These are phyloP conservation scores for Hymenoscyphus fraxineus DNA, from an alignment of 2,329 filamentous ascomycete genomes.

Conservation along the genomic window DNA sequence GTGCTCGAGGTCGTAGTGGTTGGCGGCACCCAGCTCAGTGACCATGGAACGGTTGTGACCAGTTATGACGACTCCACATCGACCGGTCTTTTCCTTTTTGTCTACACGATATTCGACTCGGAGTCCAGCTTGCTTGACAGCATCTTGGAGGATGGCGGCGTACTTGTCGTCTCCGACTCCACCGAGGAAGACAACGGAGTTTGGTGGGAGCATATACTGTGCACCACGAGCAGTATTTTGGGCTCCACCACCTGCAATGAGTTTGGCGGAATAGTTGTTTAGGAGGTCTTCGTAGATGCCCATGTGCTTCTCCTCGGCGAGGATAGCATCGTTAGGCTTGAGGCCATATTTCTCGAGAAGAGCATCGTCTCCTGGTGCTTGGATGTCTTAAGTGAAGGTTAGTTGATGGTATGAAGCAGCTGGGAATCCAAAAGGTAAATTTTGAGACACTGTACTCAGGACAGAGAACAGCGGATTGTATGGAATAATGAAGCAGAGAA, in stretches of 20 bases:
- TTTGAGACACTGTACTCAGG: neutral
- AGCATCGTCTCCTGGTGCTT: conserved; percentile 75
- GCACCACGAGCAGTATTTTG: conserved; percentile 97
- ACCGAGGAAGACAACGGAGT: conserved; percentile 90
- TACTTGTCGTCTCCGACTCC: conserved; percentile 96
- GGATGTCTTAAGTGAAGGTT: conserved; percentile 64
- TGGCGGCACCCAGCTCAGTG: conserved; percentile 93
- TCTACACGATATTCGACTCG: conserved; percentile 95
- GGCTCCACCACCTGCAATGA: conserved; percentile 92
- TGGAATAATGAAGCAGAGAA: neutral
- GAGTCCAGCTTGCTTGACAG: conserved; percentile 82
- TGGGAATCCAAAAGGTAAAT: neutral
- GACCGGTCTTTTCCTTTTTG: conserved; percentile 76
- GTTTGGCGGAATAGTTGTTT: conserved; percentile 85
- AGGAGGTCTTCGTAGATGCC: conserved; percentile 90
- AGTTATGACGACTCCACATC: conserved; percentile 95
- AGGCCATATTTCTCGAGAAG: conserved; percentile 90
- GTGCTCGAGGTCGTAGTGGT: conserved; percentile 94
- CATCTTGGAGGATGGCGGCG: conserved; percentile 79
- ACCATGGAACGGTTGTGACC: conserved; percentile 92
- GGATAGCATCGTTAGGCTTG: conserved; percentile 96
- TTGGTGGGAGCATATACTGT: conserved; percentile 86
- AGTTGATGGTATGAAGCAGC: neutral
- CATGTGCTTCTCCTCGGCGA: conserved; percentile 88
- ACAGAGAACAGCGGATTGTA: neutral